Conservation (phyloP, 2,329 filamentous ascomycete genomes). For the Aspergillus fumigatus region DNA sequence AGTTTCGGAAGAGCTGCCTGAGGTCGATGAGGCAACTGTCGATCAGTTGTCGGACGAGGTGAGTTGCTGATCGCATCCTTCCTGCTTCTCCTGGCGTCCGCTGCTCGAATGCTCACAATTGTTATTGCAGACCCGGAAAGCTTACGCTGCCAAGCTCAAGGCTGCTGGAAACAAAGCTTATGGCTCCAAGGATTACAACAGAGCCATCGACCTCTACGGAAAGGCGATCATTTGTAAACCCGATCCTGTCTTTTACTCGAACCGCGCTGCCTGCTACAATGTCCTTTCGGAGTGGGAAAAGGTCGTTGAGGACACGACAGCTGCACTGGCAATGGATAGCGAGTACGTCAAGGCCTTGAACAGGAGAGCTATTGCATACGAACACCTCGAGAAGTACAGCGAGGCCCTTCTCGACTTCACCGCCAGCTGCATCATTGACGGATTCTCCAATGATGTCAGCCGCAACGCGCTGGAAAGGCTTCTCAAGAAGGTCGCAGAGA, state of each 20-base stretch:
- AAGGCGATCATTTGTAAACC: constrained; percentile 96
- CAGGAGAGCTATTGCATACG: constrained; percentile 92
- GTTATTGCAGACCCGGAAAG: constrained; percentile 64
- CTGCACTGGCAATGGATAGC: constrained; percentile 85
- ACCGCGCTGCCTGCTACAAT: constrained; percentile 96
- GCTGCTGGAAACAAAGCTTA: constrained; percentile 95
- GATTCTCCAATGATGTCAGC: constrained; percentile 86
- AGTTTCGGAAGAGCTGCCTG: constrained; percentile 62
- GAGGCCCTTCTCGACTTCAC: constrained; percentile 97
- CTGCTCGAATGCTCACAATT: constrained; percentile 3
- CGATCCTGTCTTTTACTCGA: constrained; percentile 97
- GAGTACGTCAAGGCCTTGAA: constrained; percentile 98
- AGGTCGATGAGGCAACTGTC: constrained; percentile 51
- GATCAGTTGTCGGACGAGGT: constrained; percentile 46
- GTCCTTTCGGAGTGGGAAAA: constrained; percentile 89
- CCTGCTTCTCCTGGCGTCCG: neutral
- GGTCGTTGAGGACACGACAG: constrained; percentile 94
- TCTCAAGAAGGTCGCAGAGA: constrained; percentile 93
- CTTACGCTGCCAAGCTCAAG: constrained; percentile 88
- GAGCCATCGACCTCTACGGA: constrained; percentile 89
- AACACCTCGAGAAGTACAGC: constrained; percentile 84
- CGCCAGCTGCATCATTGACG: constrained; percentile 97
- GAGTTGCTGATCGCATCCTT: constrained; percentile 10
- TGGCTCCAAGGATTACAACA: constrained; percentile 86
- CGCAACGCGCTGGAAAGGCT: constrained; percentile 87